Conservation (phyloP, 495 filamentous ascomycete genomes). For the Choiromyces venosus region DNA sequence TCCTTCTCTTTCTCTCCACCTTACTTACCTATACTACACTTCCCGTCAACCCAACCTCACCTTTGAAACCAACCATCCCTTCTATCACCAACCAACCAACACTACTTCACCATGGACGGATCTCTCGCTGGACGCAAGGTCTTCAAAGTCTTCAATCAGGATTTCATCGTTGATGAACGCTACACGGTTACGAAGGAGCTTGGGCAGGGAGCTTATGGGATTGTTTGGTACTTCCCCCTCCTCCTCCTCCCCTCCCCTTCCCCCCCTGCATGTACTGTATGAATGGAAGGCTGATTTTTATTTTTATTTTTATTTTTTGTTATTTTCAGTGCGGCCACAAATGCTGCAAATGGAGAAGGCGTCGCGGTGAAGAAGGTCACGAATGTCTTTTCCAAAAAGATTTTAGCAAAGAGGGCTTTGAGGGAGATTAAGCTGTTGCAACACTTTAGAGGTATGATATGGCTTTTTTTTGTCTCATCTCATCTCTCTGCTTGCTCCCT, state of each 20-base stretch:
- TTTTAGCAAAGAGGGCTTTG: constrained; percentile 92
- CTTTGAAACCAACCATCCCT: neutral
- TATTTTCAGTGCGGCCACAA: constrained; percentile 93
- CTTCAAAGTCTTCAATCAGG: constrained; percentile 99
- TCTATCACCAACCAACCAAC: neutral
- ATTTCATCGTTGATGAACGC: constrained; percentile 96
- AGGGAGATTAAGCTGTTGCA: constrained; percentile 98
- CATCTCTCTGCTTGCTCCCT: neutral
- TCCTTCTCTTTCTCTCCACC: neutral
- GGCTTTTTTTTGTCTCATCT: neutral
- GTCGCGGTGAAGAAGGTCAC: constrained; percentile 99
- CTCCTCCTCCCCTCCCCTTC: constrained; percentile 5
- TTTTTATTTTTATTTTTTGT: too few species aligned
- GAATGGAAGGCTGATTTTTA: constrained; percentile 1
- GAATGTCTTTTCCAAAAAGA: constrained; percentile 99
- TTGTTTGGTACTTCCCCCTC: constrained; percentile 73
- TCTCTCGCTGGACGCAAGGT: constrained; percentile 75
- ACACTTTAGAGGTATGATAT: constrained; percentile 71
- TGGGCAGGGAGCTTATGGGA: constrained; percentile 95
- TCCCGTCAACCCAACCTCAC: neutral
- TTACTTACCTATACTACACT: neutral
- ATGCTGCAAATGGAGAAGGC: constrained; percentile 85
- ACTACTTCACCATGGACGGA: constrained; percentile 37
- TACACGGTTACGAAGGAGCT: constrained; percentile 99
- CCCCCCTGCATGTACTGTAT: neutral